Evolutionary conservation across 768 basidiomycete genomes (phyloP).

Genomic region (Tylopilus vinaceipallidus): DNA sequence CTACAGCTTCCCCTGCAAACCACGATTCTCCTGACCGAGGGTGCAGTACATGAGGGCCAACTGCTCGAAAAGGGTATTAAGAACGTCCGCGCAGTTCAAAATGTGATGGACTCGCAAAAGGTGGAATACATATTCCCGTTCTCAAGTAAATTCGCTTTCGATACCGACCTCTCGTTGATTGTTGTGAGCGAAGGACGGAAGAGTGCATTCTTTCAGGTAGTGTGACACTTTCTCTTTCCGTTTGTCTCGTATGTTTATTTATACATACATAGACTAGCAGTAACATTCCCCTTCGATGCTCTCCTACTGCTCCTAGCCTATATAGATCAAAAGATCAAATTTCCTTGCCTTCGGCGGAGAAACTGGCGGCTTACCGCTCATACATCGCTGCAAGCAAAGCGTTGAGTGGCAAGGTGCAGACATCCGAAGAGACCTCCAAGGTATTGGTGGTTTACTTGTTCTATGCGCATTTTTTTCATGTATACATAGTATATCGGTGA

Average conservation of each 20-base stretch:
- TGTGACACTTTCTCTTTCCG: not conserved
- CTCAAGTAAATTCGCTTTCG: constrained; percentile 61
- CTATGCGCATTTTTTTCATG: not conserved
- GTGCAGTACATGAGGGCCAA: constrained; percentile 64
- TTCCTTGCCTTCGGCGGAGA: constrained; percentile 43
- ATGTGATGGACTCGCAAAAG: constrained; percentile 61
- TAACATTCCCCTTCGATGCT: constrained; percentile 46
- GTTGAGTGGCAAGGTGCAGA: constrained; percentile 44
- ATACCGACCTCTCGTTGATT: constrained; percentile 70
- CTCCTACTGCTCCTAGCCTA: constrained; percentile 32
- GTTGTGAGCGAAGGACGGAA: constrained; percentile 61
- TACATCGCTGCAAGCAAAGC: constrained; percentile 59
- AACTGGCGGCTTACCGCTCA: constrained; percentile 53
- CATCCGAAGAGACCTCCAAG: constrained; percentile 57
- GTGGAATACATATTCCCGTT: constrained; percentile 77
- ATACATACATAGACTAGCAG: constrained; percentile 52
- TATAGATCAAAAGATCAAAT: constrained; percentile 51
- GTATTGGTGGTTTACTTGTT: constrained; percentile 33
- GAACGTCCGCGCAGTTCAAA: constrained; percentile 64
- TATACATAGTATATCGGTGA: constrained; percentile 64
- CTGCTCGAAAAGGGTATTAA: constrained; percentile 54
- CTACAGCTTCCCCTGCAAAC: constrained; percentile 70
- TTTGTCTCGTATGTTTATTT: not conserved
- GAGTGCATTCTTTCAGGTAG: constrained; percentile 72
- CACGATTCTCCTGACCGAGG: constrained; percentile 62